Conservation (phyloP, 1,284 basidiomycete genomes). For the Malassezia japonica region DNA sequence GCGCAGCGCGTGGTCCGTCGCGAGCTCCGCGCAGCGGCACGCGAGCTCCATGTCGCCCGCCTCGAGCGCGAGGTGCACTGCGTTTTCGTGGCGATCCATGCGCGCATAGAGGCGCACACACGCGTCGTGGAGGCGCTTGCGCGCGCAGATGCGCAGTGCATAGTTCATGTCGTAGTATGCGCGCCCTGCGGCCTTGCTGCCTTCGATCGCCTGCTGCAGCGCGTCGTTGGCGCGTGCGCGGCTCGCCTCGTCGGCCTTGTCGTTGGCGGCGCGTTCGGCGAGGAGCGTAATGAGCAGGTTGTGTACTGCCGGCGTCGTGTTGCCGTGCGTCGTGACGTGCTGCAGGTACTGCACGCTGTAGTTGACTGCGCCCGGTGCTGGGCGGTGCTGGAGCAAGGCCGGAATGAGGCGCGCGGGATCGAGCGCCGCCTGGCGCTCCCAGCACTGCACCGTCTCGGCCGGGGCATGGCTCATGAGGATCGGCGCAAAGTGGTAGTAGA, state of each 20-base stretch:
- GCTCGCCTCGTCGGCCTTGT: constrained; percentile 2
- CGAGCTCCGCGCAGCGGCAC: constrained; percentile 39
- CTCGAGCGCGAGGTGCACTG: constrained; percentile 78
- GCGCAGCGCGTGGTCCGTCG: constrained; percentile 52
- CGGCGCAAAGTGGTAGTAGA: constrained; percentile 86
- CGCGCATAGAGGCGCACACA: constrained; percentile 96
- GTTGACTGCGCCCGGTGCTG: background rate
- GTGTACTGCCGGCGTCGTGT: constrained; percentile 76
- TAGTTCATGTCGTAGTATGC: constrained; percentile 97
- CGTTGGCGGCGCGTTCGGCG: constrained; percentile 48
- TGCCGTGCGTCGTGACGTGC: constrained; percentile 67
- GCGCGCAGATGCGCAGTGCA: constrained; percentile 74
- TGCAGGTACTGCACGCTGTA: constrained; percentile 58
- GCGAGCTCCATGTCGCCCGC: constrained; percentile 52
- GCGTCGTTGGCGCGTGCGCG: constrained; percentile 54
- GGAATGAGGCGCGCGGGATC: constrained; percentile 80
- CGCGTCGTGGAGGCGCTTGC: constrained; percentile 66
- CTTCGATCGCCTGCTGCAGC: constrained; percentile 77
- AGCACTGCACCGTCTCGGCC: constrained; percentile 79
- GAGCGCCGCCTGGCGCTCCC: constrained; percentile 70
- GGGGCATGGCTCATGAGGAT: constrained; percentile 77
- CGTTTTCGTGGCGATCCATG: constrained; percentile 93
- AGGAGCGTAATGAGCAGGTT: constrained; percentile 86
- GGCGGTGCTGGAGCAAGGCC: constrained; percentile 69
- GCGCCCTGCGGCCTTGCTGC: constrained; percentile 63